Conservation (phyloP, 176 grass and related monocot species). For the Eleusine coracana region DNA sequence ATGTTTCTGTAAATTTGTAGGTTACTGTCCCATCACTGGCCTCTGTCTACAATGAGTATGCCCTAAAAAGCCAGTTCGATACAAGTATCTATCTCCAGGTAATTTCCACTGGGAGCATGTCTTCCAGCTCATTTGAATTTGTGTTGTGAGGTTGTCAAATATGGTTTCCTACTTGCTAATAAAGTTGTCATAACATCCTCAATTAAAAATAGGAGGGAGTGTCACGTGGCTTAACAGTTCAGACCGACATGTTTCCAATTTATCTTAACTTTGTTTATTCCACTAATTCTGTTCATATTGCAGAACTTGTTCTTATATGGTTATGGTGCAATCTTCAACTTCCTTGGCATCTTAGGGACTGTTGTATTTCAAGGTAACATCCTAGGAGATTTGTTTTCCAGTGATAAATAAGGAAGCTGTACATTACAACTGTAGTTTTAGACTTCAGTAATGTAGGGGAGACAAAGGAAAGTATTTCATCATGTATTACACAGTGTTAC, state of each 20-base stretch:
- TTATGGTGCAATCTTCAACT: slow-evolving; percentile 99
- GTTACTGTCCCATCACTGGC: slow-evolving; percentile 94
- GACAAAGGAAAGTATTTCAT: neutral
- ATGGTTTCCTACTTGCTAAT: neutral
- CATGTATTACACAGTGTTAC: neutral
- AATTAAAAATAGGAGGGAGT: neutral
- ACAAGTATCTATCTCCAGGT: slow-evolving; percentile 99
- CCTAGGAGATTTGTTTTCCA: neutral
- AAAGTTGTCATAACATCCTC: neutral
- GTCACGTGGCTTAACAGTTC: neutral
- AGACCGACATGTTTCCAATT: slow-evolving; percentile 13
- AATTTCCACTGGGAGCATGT: slow-evolving; percentile 26
- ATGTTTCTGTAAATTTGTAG: slow-evolving; percentile 52
- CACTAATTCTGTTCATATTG: slow-evolving; percentile 27
- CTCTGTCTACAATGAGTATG: slow-evolving; percentile 97
- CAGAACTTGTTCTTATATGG: slow-evolving; percentile 99
- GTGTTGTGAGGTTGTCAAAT: neutral
- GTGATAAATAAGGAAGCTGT: slow-evolving; percentile 24
- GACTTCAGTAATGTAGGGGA: neutral
- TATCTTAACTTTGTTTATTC: neutral
- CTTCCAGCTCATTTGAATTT: slow-evolving; percentile 19
- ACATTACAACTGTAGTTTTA: neutral
- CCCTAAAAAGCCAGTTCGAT: slow-evolving; percentile 97
- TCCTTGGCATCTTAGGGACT: slow-evolving; percentile 88
- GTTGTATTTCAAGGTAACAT: slow-evolving; percentile 84